These are phyloP conservation scores for Aspergillus flavus DNA, from an alignment of 2,329 filamentous ascomycete genomes.

Conservation along the genomic window DNA sequence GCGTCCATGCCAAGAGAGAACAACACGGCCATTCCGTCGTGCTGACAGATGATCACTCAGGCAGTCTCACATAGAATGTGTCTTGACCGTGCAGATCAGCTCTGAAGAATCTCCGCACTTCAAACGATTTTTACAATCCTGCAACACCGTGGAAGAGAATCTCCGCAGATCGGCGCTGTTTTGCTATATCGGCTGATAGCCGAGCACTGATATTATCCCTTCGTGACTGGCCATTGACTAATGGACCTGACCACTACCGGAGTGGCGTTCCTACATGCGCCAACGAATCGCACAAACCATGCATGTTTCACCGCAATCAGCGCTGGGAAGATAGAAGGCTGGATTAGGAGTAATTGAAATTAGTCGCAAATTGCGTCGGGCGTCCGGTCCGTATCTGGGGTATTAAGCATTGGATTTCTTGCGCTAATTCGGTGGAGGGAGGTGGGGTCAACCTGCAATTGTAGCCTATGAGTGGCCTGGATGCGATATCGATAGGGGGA, in stretches of 20 bases:
- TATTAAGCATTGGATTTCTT: not conserved
- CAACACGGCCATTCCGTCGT: not conserved
- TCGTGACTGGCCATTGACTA: not conserved
- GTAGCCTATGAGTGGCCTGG: not conserved
- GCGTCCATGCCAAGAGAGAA: not conserved
- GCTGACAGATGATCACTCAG: not conserved
- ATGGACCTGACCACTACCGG: not conserved
- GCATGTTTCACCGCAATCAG: slow-evolving; percentile 1
- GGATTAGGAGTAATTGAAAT: not conserved
- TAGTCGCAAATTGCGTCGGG: not conserved
- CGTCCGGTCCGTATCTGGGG: slow-evolving; percentile 2
- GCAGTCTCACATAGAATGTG: not conserved
- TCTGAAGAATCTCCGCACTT: not conserved
- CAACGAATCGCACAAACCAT: not conserved
- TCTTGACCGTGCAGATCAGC: not conserved
- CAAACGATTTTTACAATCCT: not conserved
- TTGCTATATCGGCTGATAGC: not conserved
- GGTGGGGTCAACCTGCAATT: not conserved
- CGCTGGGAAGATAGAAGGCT: not conserved
- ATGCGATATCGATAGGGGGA: not conserved
- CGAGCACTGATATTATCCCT: not conserved
- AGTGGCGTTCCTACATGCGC: not conserved
- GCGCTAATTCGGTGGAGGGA: not conserved
- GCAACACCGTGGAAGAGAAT: not conserved
- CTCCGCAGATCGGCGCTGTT: not conserved